Evolutionary conservation across 495 filamentous ascomycete species (phyloP), one percentile per base, ranked within the genome.

Genomic region (Letharia lupina): DNA sequence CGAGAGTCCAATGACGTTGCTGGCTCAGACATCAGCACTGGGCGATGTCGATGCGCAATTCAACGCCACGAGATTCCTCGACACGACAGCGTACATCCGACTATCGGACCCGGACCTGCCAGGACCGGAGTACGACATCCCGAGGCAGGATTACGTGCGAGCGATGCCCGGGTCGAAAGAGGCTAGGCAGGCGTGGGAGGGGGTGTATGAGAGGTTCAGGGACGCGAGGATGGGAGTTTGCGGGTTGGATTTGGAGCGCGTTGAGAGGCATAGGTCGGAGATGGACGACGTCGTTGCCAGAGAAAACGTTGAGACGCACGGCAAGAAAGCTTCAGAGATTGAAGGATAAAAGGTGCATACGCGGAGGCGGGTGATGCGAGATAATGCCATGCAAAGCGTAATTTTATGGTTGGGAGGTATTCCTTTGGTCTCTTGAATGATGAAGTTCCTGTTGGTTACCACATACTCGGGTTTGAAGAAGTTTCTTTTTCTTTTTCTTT

Each of bases 41-140:
- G 56, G 60, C 20, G 63, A 70, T 52, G 70, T 67, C 37, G 56
- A 66, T 40, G 73, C 73, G 20, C 65, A 65, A 1, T 80, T 80
- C 69, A 76, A 80, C 61, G 71, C 73, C 1, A 76, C 77, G 0
- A 6, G 37, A 0, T 80, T 76, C 68, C 58, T 78, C 9, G 68
- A 72, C 16, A 69, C 65, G 60, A 77, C 76, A 12, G 68, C 73
- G 3, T 81, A 77, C 65, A 73, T 81, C 47, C 78, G 75, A 45
- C 68, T 81, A 60, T 71, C 70, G 31, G 79, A 81, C 64, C 69
- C 75, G 28, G 76, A 73, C 37, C 69, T 81, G 8, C 77, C 77
- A 39, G 79, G 75, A 10, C 81, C 81, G 13, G 78, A 82, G 67
- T 77, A 73, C 65, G 76, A 81, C 60, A 72, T 77, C 44, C 74